A percentile compares a stretch with the other conserved stretches of the same genome.
These are phyloP conservation scores for Xylariaceae sp. DNA, from an alignment of 2,329 filamentous ascomycete genomes.

Conservation along the genomic window DNA sequence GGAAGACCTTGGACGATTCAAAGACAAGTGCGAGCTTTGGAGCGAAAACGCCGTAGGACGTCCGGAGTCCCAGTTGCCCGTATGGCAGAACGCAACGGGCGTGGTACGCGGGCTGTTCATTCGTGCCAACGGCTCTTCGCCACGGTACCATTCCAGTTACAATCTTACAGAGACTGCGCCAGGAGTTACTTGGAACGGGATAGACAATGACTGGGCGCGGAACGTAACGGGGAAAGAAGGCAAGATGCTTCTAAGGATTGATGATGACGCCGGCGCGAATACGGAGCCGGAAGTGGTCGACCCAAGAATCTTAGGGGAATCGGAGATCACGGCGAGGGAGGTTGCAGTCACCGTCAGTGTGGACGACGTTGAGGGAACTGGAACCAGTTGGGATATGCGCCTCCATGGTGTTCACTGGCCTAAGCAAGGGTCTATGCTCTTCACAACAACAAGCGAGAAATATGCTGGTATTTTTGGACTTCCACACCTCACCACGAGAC, in stretches of 20 bases:
- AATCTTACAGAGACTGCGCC: slow-evolving; percentile 65
- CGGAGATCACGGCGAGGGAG: slow-evolving; percentile 59
- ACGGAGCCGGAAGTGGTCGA: slow-evolving; percentile 38
- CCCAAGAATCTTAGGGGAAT: slow-evolving; percentile 29
- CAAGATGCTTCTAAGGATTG: slow-evolving; percentile 64
- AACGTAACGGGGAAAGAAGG: slow-evolving; percentile 76
- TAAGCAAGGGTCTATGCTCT: slow-evolving; percentile 69
- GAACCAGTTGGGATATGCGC: slow-evolving; percentile 73
- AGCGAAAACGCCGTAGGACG: slow-evolving; percentile 47
- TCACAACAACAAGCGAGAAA: slow-evolving; percentile 91
- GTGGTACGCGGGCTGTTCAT: slow-evolving; percentile 74
- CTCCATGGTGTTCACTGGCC: slow-evolving; percentile 85
- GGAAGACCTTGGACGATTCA: slow-evolving; percentile 66
- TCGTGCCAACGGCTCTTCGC: slow-evolving; percentile 47
- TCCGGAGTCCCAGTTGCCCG: slow-evolving; percentile 36
- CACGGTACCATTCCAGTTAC: slow-evolving; percentile 43
- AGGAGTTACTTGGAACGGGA: slow-evolving; percentile 59
- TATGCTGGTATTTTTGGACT: slow-evolving; percentile 88
- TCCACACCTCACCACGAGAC: slow-evolving; percentile 69
- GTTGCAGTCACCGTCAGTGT: slow-evolving; percentile 67
- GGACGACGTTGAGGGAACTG: slow-evolving; percentile 64
- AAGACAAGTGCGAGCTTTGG: slow-evolving; percentile 59
- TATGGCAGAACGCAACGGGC: slow-evolving; percentile 79
- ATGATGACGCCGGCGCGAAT: slow-evolving; percentile 44
- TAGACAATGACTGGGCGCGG: slow-evolving; percentile 61